Conservation (phyloP, 2,329 filamentous ascomycete genomes). For the Mariannaea sp. region DNA sequence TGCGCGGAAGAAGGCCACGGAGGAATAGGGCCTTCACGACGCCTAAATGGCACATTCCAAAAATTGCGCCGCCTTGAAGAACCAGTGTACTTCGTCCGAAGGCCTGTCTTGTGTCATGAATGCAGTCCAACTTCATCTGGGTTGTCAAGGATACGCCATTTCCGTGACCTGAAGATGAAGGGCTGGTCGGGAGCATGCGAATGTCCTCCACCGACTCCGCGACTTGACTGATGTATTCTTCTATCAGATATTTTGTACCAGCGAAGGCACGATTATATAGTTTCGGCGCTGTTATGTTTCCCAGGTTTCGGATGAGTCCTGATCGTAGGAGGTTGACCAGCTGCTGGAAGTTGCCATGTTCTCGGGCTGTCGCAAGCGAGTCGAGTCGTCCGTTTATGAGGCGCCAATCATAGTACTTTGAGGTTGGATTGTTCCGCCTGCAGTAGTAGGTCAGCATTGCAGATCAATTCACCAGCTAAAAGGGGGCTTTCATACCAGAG, state of each 20-base stretch:
- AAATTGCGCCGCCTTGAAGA: slow-evolving; percentile 87
- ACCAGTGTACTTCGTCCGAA: slow-evolving; percentile 87
- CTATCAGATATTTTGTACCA: slow-evolving; percentile 87
- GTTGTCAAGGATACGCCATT: slow-evolving; percentile 58
- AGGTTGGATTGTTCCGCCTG: slow-evolving; percentile 82
- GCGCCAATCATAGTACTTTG: slow-evolving; percentile 82
- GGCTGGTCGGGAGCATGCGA: slow-evolving; percentile 64
- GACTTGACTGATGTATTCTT: slow-evolving; percentile 86
- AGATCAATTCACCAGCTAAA: neutral
- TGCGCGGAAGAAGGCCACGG: slow-evolving; percentile 79
- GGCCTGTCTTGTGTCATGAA: slow-evolving; percentile 85
- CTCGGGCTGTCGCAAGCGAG: slow-evolving; percentile 70
- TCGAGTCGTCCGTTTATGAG: slow-evolving; percentile 79
- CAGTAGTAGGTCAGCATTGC: slow-evolving; percentile 17
- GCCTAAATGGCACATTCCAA: slow-evolving; percentile 87
- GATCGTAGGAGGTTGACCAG: slow-evolving; percentile 82
- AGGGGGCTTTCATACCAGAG: slow-evolving; percentile 62
- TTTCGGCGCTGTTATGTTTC: slow-evolving; percentile 81
- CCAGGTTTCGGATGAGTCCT: slow-evolving; percentile 81
- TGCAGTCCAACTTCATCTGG: slow-evolving; percentile 81
- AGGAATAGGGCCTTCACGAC: slow-evolving; percentile 87
- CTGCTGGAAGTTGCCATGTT: slow-evolving; percentile 72
- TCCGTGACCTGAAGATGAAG: slow-evolving; percentile 43
- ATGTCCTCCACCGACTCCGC: slow-evolving; percentile 82
- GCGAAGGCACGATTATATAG: slow-evolving; percentile 86